Conservation (phyloP, 257 asterid genomes). For the Anisodus acutangulus region DNA sequence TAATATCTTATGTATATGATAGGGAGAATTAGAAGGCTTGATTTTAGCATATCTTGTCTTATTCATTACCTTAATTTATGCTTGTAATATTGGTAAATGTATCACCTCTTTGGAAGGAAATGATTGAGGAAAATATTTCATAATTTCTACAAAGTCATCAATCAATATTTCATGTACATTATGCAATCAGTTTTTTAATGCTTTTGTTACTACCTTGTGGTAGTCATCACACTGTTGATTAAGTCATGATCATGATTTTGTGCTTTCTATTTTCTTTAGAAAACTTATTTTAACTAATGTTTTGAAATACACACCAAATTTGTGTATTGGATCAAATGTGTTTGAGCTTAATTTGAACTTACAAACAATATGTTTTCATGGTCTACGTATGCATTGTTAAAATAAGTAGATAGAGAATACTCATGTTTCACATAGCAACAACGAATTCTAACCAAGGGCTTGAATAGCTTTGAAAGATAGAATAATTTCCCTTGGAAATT, state of each 20-base stretch:
- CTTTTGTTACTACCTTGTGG: not conserved
- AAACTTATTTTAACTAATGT: not conserved
- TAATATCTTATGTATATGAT: too few species aligned
- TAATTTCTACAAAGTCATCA: not conserved
- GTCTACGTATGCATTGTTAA: not conserved
- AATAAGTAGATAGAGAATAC: not conserved
- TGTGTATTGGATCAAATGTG: too few species aligned
- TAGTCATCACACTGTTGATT: not conserved
- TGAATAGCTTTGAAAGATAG: too few species aligned
- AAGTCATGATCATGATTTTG: slow-evolving; percentile 24
- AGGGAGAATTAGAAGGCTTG: too few species aligned
- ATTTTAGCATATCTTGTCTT: too few species aligned
- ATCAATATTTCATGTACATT: not conserved
- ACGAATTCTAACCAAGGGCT: not conserved
- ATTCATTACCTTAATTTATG: too few species aligned
- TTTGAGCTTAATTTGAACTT: too few species aligned
- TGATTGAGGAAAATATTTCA: too few species aligned
- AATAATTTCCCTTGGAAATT: too few species aligned
- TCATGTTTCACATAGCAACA: not conserved
- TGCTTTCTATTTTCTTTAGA: not conserved
- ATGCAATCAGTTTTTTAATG: not conserved
- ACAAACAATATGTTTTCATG: not conserved
- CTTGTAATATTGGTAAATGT: too few species aligned
- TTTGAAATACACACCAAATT: not conserved
- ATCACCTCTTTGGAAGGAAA: too few species aligned